Base-by-base conservation (phyloP, 352 stramenopile genomes). In the Lagenidium giganteum region DNA sequence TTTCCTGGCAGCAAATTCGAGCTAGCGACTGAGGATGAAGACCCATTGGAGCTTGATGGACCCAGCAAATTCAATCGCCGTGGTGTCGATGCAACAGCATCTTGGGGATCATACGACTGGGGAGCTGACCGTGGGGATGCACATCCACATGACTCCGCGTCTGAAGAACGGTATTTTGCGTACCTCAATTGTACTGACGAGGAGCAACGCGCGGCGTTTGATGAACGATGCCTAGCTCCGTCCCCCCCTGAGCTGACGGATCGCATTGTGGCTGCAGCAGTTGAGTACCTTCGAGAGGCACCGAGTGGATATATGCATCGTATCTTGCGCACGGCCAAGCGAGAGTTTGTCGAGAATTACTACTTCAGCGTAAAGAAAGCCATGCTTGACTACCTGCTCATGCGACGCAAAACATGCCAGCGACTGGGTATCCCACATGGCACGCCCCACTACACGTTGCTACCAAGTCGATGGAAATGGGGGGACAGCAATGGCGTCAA, bases 321-420 rank as follows among this genome's bases (percentile, higher is more conserved):
- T 12, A 61, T 88, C 12, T 34, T 88, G 32, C 50, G 60, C 27
- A 42, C 29, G 4, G 55, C 61, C 1, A 70, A 70, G 6, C 26
- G 61, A 28, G 72, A 84, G 33, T 84, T 83, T 33, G 29, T 75
- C 7, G 42, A 47, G 18, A 87, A 72, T 26, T 92, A 88, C 35
- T 72, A 77, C 42, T 25, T 57, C 3, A 89, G 80, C 32, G 51
- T 74, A 22, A 89, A 84, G 60, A 89, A 88, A 47, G 65, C 77
- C 4, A 77, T 89, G 35, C 23, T 92, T 5, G 78, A 92, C 35
- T 92, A 89, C 44, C 20, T 89, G 5, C 42, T 92, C 3, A 42
- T 87, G 13, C 69, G 77, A 0, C 30, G 21, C 6, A 37, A 42
- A 8, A 69, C 76, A 5, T 51, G 72, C 4, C n/a, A 55, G 1